Percentiles rank a stretch among this genome's conserved stretches.
Evolutionary conservation across 2,329 filamentous ascomycete species (phyloP).

Genomic region (Penicillium griseofulvum): DNA sequence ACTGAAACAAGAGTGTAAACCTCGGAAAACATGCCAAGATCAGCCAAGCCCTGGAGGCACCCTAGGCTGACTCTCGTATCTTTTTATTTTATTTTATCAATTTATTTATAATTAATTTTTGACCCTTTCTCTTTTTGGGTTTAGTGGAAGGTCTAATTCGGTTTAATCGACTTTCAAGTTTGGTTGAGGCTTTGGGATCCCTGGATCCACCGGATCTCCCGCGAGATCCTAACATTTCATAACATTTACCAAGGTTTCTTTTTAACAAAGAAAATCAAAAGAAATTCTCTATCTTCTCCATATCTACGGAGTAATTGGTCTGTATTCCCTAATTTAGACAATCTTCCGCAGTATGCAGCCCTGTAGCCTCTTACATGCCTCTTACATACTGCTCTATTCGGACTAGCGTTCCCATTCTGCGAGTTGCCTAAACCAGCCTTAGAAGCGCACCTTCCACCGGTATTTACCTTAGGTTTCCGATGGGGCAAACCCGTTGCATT

Average conservation of each 20-base stretch:
- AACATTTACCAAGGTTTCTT: no score
- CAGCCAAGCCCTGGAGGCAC: background rate
- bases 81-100: background rate
- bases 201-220: background rate
- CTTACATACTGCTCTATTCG: background rate
- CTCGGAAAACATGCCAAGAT: conserved; percentile 5
- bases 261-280: no score
- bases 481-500: conserved; percentile 22
- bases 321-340: background rate
- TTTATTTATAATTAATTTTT: background rate
- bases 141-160: background rate
- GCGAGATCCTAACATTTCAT: no score
- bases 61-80: conserved; percentile 15
- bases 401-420: conserved; percentile 7
- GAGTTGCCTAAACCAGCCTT: conserved; percentile 15
- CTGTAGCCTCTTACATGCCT: background rate
- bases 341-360: background rate
- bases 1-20: conserved; percentile 18
- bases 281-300: no score
- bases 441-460: background rate
- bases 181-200: background rate
- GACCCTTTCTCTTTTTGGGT: background rate
- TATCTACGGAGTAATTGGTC: no score
- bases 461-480: background rate
- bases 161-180: background rate